Evolutionary conservation across 2,329 filamentous ascomycete genomes (phyloP), one percentile per base, ranked within the genome.

Genomic region (Myotisia sp.): DNA sequence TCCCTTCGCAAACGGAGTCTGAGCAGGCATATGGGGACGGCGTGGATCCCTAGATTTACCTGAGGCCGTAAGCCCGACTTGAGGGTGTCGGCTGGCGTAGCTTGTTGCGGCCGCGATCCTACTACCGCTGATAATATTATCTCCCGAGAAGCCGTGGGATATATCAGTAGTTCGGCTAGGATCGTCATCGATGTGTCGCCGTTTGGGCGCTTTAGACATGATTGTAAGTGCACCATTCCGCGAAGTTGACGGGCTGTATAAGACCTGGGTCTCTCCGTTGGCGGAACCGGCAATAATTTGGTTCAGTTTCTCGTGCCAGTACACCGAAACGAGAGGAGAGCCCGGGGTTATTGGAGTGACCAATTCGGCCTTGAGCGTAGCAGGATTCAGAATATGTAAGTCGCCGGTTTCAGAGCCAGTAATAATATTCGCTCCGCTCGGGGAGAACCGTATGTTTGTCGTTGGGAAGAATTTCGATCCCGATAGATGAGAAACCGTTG

Each of bases 271-370:
- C 56, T 92, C 81, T 37, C 78, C 76, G 50, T 94, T 93, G 34
- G 84, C 84, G 29, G 87, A 94, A 38, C 86, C 87, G 6, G 87
- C 92, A 43, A 95, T 59, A 49, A 98, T 93, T 52, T 98, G 90
- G 54, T 98, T 95, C 51, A 98, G 74, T 56, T 85, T 92, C 13
- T 80, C 70, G 50, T 98, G 87, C 90, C 90, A 98, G 42, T 81
- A 66, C 17, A 92, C 83, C 2, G 77, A 76, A 41, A 95, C 81
- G 6, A 98, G 62, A 1, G 87, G 72, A 4, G 76, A 81, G 9
- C 79, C 79, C 0, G 84, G 78, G 0, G 87, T 94, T n/a, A 98
- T 74, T 3, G 83, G 79, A 2, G 87, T 92, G 37, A 87, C 75
- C 19, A 84, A 73, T 52, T 94, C 86, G 1, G 86, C 69, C 38